Conservation (phyloP, 2,329 filamentous ascomycete genomes). For the Talaromyces islandicus region DNA sequence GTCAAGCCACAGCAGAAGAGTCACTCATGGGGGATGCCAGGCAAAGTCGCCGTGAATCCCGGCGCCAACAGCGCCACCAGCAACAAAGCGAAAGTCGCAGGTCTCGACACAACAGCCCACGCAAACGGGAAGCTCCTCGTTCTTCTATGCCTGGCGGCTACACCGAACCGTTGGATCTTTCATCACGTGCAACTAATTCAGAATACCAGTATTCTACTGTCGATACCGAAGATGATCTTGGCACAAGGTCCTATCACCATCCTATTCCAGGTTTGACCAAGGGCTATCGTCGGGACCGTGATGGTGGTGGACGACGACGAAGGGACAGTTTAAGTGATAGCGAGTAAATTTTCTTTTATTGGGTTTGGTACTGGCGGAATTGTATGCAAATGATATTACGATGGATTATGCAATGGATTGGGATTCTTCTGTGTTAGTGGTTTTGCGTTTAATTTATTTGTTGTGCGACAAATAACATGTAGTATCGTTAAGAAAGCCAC, state of each 20-base stretch:
- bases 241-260: slow-evolving; percentile 52
- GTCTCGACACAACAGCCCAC: slow-evolving; percentile 17
- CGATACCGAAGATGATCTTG: slow-evolving; percentile 30
- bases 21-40: slow-evolving; percentile 19
- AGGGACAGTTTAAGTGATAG: slow-evolving; percentile 52
- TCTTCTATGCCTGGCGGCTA: slow-evolving; percentile 35
- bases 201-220: slow-evolving; percentile 38
- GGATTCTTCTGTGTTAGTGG: not conserved
- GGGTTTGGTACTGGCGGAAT: not conserved
- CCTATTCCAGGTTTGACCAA: slow-evolving; percentile 50
- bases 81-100: slow-evolving; percentile 1
- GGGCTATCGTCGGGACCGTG: slow-evolving; percentile 33
- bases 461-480: not conserved
- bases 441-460: not conserved
- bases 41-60: slow-evolving; percentile 25
- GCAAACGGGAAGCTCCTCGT: slow-evolving; percentile 28
- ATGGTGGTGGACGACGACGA: slow-evolving; percentile 32
- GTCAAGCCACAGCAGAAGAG: slow-evolving; percentile 32
- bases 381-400: not conserved
- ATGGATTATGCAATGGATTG: not conserved
- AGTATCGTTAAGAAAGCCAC: too few species aligned
- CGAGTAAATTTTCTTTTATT: slow-evolving; percentile 22
- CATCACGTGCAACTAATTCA: slow-evolving; percentile 30
- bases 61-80: slow-evolving; percentile 7
- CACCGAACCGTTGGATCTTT: slow-evolving; percentile 40